Evolutionary conservation across 225 moss, liverwort and hornwort species (phyloP).

Genomic region (Climacium dendroides): DNA sequence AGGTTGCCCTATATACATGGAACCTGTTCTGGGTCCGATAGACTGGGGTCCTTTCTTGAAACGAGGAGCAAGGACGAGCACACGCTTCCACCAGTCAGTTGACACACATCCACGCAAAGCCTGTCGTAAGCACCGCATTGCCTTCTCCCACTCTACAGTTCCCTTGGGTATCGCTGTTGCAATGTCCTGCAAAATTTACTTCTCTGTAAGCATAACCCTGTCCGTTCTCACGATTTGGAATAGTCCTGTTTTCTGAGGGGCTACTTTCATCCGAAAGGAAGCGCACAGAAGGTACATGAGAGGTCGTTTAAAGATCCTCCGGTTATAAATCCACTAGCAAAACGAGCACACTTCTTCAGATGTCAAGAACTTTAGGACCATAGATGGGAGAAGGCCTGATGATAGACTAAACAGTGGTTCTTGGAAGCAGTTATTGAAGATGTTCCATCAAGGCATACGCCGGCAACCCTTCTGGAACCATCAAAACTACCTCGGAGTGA

Average conservation of each 20-base stretch:
- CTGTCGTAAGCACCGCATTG: slow-evolving; percentile 86
- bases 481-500: background rate
- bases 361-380: background rate
- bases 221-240: background rate
- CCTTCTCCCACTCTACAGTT: slow-evolving; percentile 86
- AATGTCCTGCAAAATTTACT: slow-evolving; percentile 46
- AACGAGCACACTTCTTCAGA: background rate
- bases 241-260: background rate
- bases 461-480: background rate
- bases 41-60: slow-evolving; percentile 67
- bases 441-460: background rate
- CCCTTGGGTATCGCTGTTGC: slow-evolving; percentile 75
- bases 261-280: background rate
- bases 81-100: slow-evolving; percentile 92
- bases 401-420: background rate
- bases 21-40: slow-evolving; percentile 30
- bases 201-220: background rate
- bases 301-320: background rate
- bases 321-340: background rate
- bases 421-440: background rate
- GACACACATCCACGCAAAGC: slow-evolving; percentile 73
- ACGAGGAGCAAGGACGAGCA: slow-evolving; percentile 76
- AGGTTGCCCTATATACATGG: slow-evolving; percentile 65
- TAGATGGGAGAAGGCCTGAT: background rate
- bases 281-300: background rate